Percentiles rank a stretch among this genome's conserved stretches.
These are phyloP conservation scores for Podospora comata DNA, from an alignment of 495 filamentous ascomycete genomes.

Conservation along the genomic window DNA sequence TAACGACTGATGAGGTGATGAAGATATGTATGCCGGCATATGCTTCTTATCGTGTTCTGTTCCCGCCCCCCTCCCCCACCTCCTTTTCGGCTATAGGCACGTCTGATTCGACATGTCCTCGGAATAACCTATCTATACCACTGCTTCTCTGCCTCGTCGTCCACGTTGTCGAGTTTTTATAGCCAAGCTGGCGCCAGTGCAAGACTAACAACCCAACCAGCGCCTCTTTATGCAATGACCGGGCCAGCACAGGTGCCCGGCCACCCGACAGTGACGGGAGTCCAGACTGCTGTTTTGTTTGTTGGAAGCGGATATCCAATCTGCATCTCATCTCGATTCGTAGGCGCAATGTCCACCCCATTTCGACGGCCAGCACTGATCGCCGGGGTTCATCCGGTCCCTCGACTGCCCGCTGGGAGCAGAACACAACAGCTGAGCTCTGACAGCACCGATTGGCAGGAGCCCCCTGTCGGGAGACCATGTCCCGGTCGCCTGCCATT, in stretches of 20 bases:
- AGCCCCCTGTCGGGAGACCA: neutral
- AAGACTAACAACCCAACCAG: neutral
- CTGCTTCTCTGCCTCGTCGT: neutral
- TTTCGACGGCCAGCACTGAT: neutral
- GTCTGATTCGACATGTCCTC: neutral
- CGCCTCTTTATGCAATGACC: neutral
- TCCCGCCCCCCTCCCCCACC: no score
- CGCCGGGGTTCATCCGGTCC: neutral
- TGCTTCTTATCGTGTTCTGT: no score
- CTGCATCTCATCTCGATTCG: constrained; percentile 2
- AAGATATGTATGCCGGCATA: no score
- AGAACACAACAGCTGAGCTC: neutral
- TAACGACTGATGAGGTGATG: no score
- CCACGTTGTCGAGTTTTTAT: neutral
- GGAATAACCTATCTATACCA: neutral
- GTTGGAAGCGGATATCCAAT: constrained; percentile 5
- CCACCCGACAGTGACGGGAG: neutral
- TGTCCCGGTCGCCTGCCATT: constrained; percentile 17
- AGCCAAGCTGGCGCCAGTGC: neutral
- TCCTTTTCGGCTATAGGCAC: neutral
- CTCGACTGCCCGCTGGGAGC: neutral
- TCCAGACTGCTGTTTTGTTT: neutral
- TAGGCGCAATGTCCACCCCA: neutral
- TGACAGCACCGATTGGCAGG: constrained; percentile 15
- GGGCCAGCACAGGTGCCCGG: neutral